Evolutionary conservation across 2,329 filamentous ascomycete species (phyloP).

Genomic region (Cordyceps pruinosa): DNA sequence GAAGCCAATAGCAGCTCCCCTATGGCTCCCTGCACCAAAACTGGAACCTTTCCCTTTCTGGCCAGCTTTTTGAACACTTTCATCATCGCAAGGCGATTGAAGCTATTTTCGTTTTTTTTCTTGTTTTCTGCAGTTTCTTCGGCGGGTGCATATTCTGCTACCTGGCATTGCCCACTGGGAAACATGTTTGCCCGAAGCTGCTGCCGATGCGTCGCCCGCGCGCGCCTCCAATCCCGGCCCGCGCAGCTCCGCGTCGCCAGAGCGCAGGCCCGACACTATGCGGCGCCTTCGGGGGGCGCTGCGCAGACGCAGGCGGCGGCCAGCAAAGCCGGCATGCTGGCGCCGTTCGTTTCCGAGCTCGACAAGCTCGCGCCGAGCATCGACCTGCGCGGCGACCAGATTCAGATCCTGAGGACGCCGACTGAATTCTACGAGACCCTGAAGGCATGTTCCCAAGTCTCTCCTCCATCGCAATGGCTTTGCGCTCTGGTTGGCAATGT

Average conservation of each 20-base stretch:
- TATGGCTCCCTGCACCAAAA: too few species aligned
- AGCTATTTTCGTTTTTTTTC: background rate
- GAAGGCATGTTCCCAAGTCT: too few species aligned
- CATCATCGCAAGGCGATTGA: background rate
- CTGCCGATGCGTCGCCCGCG: slow-evolving; percentile 24
- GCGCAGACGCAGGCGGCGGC: slow-evolving; percentile 14
- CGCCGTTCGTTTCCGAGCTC: slow-evolving; percentile 60
- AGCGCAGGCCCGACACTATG: slow-evolving; percentile 35
- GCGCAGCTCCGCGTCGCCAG: slow-evolving; percentile 24
- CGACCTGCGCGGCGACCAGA: slow-evolving; percentile 71
- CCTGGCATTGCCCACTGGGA: too few species aligned
- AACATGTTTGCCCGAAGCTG: slow-evolving; percentile 31
- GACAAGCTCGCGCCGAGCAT: slow-evolving; percentile 90
- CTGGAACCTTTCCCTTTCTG: slow-evolving; percentile 10
- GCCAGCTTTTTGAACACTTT: background rate
- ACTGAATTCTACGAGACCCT: slow-evolving; percentile 86
- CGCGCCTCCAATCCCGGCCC: slow-evolving; percentile 22
- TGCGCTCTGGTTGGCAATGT: background rate
- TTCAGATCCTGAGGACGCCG: slow-evolving; percentile 72
- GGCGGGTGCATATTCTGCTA: too few species aligned
- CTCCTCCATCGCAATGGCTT: too few species aligned
- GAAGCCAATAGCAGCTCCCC: background rate
- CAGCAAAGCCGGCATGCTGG: slow-evolving; percentile 35
- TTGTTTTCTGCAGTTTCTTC: too few species aligned
- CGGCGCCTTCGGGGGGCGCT: slow-evolving; percentile 25